phyloP scores from a whole-genome alignment of 495 filamentous ascomycete genomes.

The Penicillium parvum region DNA sequence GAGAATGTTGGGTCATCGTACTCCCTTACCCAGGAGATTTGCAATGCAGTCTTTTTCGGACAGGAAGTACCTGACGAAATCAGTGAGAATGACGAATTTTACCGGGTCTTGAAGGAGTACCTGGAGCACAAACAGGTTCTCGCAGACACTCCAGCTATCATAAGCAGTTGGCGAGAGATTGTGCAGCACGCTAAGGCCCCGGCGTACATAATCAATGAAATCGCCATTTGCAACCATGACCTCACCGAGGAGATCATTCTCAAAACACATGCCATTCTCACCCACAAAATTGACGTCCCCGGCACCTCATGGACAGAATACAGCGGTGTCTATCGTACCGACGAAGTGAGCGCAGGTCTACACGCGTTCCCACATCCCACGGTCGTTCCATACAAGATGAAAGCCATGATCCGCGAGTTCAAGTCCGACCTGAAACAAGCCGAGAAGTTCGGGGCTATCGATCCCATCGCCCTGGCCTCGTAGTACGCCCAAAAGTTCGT shows the following conservation, averaged over 20 bases:
- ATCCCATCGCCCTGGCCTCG: conserved; percentile 28
- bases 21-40: conserved; percentile 6
- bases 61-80: not conserved
- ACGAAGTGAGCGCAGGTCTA: conserved; percentile 16
- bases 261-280: conserved; percentile 30
- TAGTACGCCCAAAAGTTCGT: conserved; percentile 30
- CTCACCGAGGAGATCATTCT: conserved; percentile 28
- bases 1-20: not conserved
- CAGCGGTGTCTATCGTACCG: conserved; percentile 22
- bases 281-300: conserved; percentile 7
- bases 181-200: conserved; percentile 34
- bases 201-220: conserved; percentile 16
- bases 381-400: conserved; percentile 29
- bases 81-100: not conserved
- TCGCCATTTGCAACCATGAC: conserved; percentile 12
- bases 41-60: not conserved
- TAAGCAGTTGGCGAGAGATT: conserved; percentile 23
- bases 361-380: conserved; percentile 13
- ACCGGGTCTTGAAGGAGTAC: not conserved
- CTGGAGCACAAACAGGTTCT: not conserved
- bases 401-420: conserved; percentile 22
- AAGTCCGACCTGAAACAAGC: conserved; percentile 11
- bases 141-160: conserved; percentile 1
- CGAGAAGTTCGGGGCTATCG: conserved; percentile 10
- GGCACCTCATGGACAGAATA: conserved; percentile 19